Base-by-base conservation (phyloP, 2,329 filamentous ascomycete species). In the Cylindrodendrum hubeiense region DNA sequence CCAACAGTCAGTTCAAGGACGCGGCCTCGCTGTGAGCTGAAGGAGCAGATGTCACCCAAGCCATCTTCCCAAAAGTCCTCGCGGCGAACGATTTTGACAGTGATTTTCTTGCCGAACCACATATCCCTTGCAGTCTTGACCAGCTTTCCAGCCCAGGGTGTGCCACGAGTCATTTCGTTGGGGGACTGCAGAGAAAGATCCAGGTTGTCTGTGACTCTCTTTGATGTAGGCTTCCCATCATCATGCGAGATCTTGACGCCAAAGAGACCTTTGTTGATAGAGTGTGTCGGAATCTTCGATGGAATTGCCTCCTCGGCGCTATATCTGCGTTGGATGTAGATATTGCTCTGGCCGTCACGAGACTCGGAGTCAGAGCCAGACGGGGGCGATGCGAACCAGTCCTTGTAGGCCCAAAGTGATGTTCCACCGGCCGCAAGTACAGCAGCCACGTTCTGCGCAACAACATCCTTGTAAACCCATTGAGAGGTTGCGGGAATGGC, bases 391-490 rank as follows among this genome's bases (percentile, higher is more conserved):
- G 50, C 55, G 8, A 51, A 22, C 61, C 54, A 63, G n/a, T 63
- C 61, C 28, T 47, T 67, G 61, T 61, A 67, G 12, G 46, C 53
- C 50, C 57, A 67, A 4, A 65, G 26, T 2, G 65, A 65, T 28
- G 65, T 67, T n/a, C 61, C 61, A 17, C 50, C n/a, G 10, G 61
- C 62, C 2, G 65, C 65, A 9, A 64, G 53, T 12, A 67, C 33
- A 28, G 61, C 41, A 19, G 61, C 57, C 8, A 53, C 34, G 41
- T 67, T 67, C 41, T 67, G 65, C 2, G 56, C 46, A 26, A 67
- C 51, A n/a, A 67, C 44, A 24, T 67, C 65, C 22, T 41, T 67
- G 28, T 64, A 67, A 2, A 67, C 21, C 26, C 57, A 58, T 4
- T 44, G 51, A 3, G 61, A 39, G 5, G 65, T 67, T 9, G 50